Conservation (phyloP, 345 rosid species). For the Camelina laxa region DNA sequence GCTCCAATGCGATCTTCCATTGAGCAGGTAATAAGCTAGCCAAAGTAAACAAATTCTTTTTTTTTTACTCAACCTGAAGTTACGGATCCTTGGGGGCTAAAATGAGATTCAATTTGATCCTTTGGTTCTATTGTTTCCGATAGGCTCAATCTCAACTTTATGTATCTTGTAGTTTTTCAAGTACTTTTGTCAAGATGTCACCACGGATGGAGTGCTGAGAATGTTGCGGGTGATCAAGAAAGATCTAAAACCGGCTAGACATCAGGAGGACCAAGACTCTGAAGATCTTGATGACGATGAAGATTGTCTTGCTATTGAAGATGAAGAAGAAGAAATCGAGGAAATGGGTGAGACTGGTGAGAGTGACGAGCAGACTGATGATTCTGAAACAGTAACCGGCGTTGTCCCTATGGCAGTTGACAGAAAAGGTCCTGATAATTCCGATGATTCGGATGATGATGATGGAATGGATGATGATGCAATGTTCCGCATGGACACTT, state of each 20-base stretch:
- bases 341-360: slow-evolving; percentile 72
- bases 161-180: slow-evolving; percentile 73
- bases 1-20: slow-evolving; percentile 86
- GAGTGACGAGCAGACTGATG: slow-evolving; percentile 80
- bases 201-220: slow-evolving; percentile 74
- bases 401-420: slow-evolving; percentile 48
- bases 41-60: background rate
- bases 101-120: slow-evolving; percentile 2
- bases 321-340: slow-evolving; percentile 85
- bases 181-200: slow-evolving; percentile 74
- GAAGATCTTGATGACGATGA: slow-evolving; percentile 72
- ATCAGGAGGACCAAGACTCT: slow-evolving; percentile 55
- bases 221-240: slow-evolving; percentile 90
- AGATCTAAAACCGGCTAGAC: slow-evolving; percentile 91
- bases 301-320: slow-evolving; percentile 83
- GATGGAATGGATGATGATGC: slow-evolving; percentile 96
- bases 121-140: slow-evolving; percentile 2
- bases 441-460: slow-evolving; percentile 89
- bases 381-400: slow-evolving; percentile 66
- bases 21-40: slow-evolving; percentile 68
- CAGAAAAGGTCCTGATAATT: slow-evolving; percentile 56
- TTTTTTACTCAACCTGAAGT: slow-evolving; percentile 1
- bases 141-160: slow-evolving; percentile 9
- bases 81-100: slow-evolving; percentile 5
- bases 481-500: slow-evolving; percentile 95